Base-by-base conservation (phyloP, 2,329 filamentous ascomycete species). In the Alternaria atra region DNA sequence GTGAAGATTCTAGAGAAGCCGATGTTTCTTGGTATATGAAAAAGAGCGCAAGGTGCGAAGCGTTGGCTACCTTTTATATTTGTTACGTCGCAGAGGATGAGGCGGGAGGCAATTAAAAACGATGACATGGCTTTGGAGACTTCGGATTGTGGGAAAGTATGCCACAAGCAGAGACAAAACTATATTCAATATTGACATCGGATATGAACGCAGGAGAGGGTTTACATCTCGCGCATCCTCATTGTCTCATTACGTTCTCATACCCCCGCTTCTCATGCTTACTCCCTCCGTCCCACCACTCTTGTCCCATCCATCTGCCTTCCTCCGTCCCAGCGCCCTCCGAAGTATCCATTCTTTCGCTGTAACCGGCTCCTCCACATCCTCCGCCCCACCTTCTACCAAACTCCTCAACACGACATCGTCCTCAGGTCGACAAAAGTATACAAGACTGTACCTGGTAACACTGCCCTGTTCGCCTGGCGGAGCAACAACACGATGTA, bases 401-500 rank as follows among this genome's bases (percentile, higher is more conserved):
- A 82, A 58, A 37, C 62, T 62, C 58, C 51, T 60, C 62, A 76
- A 48, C 47, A 65, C 32, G 17, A 76, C 71, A 10, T 72, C 65
- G 57, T 75, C 69, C 65, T 76, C 83, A 3, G 84, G 84, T 63
- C 85, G 71, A 29, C 80, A 76, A 71, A 87, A 87, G 67, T 87
- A 87, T 9, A 86, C 85, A 20, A 87, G 64, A 72, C 84, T 86
- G 68, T 82, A 84, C 55, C 86, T 75, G 20, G 61, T 65, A 12
- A 61, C 55, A 8, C 39, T 50, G 0, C 55, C 67, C 69, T 87
- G 85, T 10, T 72, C 67, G 0, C 83, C 83, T 0, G 84, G 83
- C 37, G 85, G 80, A 29, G 77, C 76, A 9, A 82, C 81, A 23
- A 87, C 84, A 2, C 85, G 79, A 70, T 87, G 85, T 3, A 80